A percentile compares a stretch with the other conserved stretches of the same genome.
Evolutionary conservation across 2,329 filamentous ascomycete genomes (phyloP).

Genomic region (Botrytis fragariae): DNA sequence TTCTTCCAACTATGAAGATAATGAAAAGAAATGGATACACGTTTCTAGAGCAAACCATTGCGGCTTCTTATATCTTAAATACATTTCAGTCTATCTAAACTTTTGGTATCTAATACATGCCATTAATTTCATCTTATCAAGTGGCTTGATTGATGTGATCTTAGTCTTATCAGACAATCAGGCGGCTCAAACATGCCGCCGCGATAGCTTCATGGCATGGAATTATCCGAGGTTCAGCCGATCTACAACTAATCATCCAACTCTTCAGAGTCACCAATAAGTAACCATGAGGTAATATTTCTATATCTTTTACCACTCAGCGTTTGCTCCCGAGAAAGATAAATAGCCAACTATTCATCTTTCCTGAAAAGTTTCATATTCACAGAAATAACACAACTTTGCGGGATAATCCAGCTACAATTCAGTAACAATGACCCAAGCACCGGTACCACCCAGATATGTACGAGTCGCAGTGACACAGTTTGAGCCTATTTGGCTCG

Average conservation of each 20-base stretch:
- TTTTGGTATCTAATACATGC: background rate
- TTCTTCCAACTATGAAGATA: background rate
- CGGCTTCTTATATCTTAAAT: background rate
- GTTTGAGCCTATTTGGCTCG: conserved; percentile 58
- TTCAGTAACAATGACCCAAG: background rate
- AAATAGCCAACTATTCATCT: background rate
- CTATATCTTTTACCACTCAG: background rate
- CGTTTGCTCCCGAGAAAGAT: background rate
- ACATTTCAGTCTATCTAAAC: background rate
- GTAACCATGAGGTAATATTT: background rate
- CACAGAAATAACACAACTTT: background rate
- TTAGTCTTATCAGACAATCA: background rate
- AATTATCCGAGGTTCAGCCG: background rate
- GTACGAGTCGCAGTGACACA: conserved; percentile 49
- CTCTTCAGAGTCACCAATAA: background rate
- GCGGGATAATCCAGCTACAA: background rate
- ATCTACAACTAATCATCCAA: background rate
- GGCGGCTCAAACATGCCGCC: background rate
- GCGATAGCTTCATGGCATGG: background rate
- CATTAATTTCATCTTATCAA: background rate
- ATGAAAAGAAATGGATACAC: background rate
- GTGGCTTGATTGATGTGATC: background rate
- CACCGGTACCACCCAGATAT: background rate
- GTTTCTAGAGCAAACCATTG: background rate
- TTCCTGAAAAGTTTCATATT: background rate